Conservation (phyloP, 148 eudicot genomes). For the Heliamphora exappendiculata region DNA sequence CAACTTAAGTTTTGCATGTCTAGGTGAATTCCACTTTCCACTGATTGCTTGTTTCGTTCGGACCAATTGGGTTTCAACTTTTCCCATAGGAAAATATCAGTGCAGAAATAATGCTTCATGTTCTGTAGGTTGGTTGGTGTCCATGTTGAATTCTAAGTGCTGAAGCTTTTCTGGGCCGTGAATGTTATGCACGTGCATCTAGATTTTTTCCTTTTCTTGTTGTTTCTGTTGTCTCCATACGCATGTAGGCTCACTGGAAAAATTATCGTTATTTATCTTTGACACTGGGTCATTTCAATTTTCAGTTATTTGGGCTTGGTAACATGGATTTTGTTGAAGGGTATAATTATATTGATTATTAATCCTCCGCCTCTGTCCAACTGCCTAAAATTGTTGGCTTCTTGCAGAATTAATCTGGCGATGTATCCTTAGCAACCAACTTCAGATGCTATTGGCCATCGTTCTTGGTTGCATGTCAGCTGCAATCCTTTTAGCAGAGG, state of each 20-base stretch:
- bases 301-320: neutral
- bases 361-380: neutral
- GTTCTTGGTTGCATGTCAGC: slow-evolving; percentile 94
- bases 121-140: too few species aligned
- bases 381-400: slow-evolving; percentile 5
- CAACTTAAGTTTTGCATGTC: neutral
- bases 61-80: neutral
- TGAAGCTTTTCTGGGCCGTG: neutral
- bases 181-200: neutral
- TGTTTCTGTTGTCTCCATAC: neutral
- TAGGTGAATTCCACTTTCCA: neutral
- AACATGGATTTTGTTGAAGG: neutral
- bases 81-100: neutral
- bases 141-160: neutral
- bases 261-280: neutral
- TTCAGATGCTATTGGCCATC: slow-evolving; percentile 65
- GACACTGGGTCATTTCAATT: neutral
- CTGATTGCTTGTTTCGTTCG: neutral
- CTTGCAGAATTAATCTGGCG: slow-evolving; percentile 81
- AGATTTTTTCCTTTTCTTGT: neutral
- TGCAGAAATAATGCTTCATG: neutral
- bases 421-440: slow-evolving; percentile 66
- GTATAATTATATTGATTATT: neutral
- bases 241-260: neutral
- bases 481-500: slow-evolving; percentile 97